Percentiles rank a stretch among this genome's conserved stretches.
phyloP scores from a whole-genome alignment of 257 asterid species.

The Forsythia viridissima region DNA sequence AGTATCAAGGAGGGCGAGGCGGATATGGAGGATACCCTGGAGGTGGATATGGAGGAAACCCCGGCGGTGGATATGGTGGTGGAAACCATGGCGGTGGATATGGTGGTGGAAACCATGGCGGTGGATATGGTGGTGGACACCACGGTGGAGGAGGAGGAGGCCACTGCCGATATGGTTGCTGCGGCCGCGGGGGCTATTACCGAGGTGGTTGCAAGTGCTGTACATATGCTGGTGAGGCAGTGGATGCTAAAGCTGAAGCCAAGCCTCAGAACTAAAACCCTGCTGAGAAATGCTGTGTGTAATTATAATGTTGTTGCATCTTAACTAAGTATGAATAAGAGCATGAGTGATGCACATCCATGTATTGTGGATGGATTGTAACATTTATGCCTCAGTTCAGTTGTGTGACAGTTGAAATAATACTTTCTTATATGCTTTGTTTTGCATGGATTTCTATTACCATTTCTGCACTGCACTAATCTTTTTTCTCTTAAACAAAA shows the following conservation, averaged over 20 bases:
- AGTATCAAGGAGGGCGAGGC: background rate
- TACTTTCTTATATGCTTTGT: background rate
- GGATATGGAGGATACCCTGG: background rate
- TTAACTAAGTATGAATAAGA: background rate
- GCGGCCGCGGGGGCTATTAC: constrained; percentile 15
- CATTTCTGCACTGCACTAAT: background rate
- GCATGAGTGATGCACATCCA: background rate
- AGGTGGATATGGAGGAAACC: background rate
- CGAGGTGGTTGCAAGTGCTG: constrained; percentile 28
- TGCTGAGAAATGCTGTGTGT: background rate
- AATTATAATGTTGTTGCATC: background rate
- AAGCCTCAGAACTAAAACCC: constrained; percentile 7
- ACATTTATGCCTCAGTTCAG: background rate
- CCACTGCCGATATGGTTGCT: constrained; percentile 22
- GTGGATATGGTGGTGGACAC: background rate
- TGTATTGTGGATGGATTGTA: background rate
- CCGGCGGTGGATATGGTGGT: background rate
- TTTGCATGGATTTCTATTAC: too few relatives aligned
- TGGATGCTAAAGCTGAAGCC: constrained; percentile 17
- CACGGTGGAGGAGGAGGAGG: constrained; percentile 2
- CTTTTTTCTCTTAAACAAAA: background rate
- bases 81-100: background rate
- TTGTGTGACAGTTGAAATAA: background rate
- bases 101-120: background rate
- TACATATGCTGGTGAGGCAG: constrained; percentile 21